Evolutionary conservation across 2,329 filamentous ascomycete species (phyloP).

Genomic region (Sporothrix globosa): DNA sequence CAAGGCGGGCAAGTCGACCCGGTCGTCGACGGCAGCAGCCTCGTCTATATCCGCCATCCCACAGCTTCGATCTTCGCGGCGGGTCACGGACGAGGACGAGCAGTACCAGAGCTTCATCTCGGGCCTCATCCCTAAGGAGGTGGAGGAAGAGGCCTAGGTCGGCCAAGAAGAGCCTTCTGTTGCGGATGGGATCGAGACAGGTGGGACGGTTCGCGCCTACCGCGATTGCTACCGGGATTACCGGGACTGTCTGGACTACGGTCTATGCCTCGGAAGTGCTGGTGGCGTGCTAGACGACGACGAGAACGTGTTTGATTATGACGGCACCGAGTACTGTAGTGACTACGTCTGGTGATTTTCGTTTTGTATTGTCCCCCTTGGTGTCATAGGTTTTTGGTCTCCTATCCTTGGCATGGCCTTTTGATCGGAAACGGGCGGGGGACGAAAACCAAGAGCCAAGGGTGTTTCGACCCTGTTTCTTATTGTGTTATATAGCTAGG

Average conservation of each 20-base stretch:
- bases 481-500: background rate
- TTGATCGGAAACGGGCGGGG: slow-evolving; percentile 5
- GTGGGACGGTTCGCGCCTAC: background rate
- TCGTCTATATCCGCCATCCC: slow-evolving; percentile 19
- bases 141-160: slow-evolving; percentile 33
- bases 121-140: slow-evolving; percentile 44
- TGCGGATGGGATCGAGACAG: background rate
- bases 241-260: slow-evolving; percentile 13
- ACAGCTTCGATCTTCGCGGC: slow-evolving; percentile 35
- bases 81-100: slow-evolving; percentile 48
- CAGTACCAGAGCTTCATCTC: slow-evolving; percentile 53
- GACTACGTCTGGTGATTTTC: slow-evolving; percentile 25
- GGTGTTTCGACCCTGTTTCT: background rate
- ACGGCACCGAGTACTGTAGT: slow-evolving; percentile 23
- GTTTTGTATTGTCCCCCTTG: background rate
- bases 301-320: slow-evolving; percentile 14
- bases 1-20: slow-evolving; percentile 18
- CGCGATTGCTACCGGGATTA: background rate
- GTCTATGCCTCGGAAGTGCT: background rate
- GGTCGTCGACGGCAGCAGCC: background rate
- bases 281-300: background rate
- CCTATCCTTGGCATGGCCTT: background rate
- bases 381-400: background rate
- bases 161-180: background rate
- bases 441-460: background rate